Base-by-base conservation (phyloP, 768 basidiomycete species). In the Phylloporus rhodoxanthus region DNA sequence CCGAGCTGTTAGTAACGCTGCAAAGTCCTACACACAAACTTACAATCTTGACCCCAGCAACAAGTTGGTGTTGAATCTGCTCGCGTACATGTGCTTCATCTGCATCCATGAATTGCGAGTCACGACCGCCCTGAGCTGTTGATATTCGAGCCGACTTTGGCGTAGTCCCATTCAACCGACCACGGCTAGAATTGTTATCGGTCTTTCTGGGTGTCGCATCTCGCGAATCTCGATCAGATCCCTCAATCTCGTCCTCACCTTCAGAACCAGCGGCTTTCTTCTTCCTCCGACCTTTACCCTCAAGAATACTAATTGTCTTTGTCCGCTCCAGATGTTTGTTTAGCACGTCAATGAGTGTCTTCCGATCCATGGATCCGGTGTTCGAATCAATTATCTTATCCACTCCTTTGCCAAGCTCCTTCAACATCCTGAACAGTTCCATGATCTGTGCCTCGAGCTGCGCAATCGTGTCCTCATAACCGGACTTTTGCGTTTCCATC, bases 401-500 rank as follows among this genome's bases (percentile, higher is more conserved):
- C 32, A 91, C 78, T 13, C 86, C 85, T 48, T 78, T 81, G 14
- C 86, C 83, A 30, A 87, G 78, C 60, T 95, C 89, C 64, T 83
- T 88, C 47, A 98, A 74, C 91, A 96, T 95, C 57, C 86, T 78
- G 72, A 94, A 98, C 15, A 97, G 69, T 63, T 96, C 93, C 76
- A 88, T 81, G 53, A 95, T 94, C 72, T 96, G 90, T 11, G 85
- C 78, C 62, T 96, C 92, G 13, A 95, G 81, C 65, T 95, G 89
- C 4, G 80, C 75, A 49, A 97, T 91, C 57, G 82, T 82, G 50
- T 91, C 88, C 61, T 94, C 88, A 61, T 93, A 93, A 13, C 79
- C 81, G 14, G 71, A 65, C 64, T 85, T 88, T 70, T 93, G 88
- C 34, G 78, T 76, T 57, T 81, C 83, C 47, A 96, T 69, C 60